phyloP scores from a whole-genome alignment of 23 red algal genomes.

The Gracilaria domingensis region DNA sequence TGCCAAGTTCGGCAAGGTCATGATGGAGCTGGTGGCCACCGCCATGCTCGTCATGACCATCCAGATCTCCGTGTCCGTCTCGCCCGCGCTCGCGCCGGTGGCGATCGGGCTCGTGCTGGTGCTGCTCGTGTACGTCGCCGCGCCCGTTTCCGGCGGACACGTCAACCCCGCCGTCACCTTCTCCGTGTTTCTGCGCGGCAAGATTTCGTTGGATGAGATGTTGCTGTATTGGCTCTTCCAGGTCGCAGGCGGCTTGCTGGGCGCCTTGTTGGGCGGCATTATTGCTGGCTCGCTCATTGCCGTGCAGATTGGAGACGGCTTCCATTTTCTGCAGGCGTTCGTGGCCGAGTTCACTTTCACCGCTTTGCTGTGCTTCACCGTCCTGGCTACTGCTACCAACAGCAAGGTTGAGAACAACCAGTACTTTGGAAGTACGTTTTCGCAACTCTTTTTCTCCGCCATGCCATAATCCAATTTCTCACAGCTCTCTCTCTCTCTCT shows the following conservation, averaged over 20 bases:
- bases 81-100: slow-evolving; percentile 19
- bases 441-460: neutral
- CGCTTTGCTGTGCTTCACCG: slow-evolving; percentile 62
- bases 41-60: slow-evolving; percentile 80
- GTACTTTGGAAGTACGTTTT: slow-evolving; percentile 64
- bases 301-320: slow-evolving; percentile 32
- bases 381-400: slow-evolving; percentile 61
- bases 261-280: slow-evolving; percentile 69
- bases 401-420: slow-evolving; percentile 65
- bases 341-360: slow-evolving; percentile 77
- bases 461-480: neutral
- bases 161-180: slow-evolving; percentile 80
- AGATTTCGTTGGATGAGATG: slow-evolving; percentile 51
- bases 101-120: slow-evolving; percentile 71
- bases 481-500: neutral
- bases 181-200: slow-evolving; percentile 69
- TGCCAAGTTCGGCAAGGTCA: slow-evolving; percentile 65
- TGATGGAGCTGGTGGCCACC: slow-evolving; percentile 74
- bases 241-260: slow-evolving; percentile 66
- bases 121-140: slow-evolving; percentile 64
- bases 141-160: slow-evolving; percentile 75
- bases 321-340: slow-evolving; percentile 77
- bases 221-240: slow-evolving; percentile 78
- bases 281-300: slow-evolving; percentile 51
- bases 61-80: slow-evolving; percentile 48